Percentiles rank a stretch among this genome's conserved stretches.
These are phyloP conservation scores for Candolleomyces aberdarensis DNA, from an alignment of 768 basidiomycete genomes.

Conservation along the genomic window DNA sequence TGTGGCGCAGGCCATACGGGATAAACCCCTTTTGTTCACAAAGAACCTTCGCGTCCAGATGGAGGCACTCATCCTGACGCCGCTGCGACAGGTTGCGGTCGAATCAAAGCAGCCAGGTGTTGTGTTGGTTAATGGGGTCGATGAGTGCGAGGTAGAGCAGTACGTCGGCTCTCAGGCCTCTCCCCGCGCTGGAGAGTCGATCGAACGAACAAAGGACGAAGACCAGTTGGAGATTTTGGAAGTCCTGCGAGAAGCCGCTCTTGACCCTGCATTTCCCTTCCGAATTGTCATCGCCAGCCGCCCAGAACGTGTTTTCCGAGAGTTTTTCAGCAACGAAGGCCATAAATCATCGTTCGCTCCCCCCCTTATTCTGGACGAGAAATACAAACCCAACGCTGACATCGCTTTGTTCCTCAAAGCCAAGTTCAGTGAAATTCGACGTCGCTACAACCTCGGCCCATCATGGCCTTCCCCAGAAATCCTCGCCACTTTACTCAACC, in stretches of 20 bases:
- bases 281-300: constrained; percentile 8
- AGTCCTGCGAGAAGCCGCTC: neutral
- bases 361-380: neutral
- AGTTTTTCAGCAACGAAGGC: neutral
- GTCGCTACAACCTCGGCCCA: constrained; percentile 1
- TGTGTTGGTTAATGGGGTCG: constrained; percentile 11
- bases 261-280: neutral
- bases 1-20: neutral
- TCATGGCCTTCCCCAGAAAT: constrained; percentile 4
- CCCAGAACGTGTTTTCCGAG: neutral
- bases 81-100: neutral
- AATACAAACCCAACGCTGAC: constrained; percentile 1
- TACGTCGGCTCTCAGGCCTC: too few species aligned
- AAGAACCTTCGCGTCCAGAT: neutral
- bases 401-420: neutral
- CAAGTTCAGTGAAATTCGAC: neutral
- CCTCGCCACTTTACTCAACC: neutral
- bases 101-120: neutral
- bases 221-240: constrained; percentile 2
- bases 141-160: constrained; percentile 6
- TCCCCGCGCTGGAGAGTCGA: too few species aligned
- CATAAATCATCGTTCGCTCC: too few species aligned
- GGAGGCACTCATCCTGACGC: neutral
- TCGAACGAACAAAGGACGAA: neutral
- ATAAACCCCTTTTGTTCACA: neutral